Percentiles rank a stretch among this genome's conserved stretches.
Evolutionary conservation across 2,329 filamentous ascomycete species (phyloP).

Genomic region (Colletotrichum sp.): DNA sequence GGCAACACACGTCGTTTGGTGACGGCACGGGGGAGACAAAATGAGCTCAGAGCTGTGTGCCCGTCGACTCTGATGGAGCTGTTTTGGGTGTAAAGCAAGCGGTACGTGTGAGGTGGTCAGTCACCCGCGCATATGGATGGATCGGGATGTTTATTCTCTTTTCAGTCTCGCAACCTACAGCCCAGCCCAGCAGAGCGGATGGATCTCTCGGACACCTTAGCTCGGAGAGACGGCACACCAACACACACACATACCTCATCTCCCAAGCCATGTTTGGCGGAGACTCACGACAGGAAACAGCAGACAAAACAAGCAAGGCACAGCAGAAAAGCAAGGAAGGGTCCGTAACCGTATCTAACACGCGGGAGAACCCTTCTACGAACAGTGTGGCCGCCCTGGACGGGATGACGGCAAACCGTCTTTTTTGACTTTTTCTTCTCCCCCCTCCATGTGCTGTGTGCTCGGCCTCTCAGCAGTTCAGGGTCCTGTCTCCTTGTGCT

Average conservation of each 20-base stretch:
- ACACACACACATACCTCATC: neutral
- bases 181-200: neutral
- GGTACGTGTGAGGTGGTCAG: neutral
- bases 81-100: neutral
- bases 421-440: neutral
- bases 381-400: neutral
- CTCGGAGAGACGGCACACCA: conserved; percentile 16
- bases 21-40: neutral
- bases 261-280: conserved; percentile 3
- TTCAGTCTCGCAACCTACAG: neutral
- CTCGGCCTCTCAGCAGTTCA: conserved; percentile 1
- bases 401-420: neutral
- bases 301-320: conserved; percentile 4
- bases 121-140: neutral
- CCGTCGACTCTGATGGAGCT: neutral
- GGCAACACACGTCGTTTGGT: neutral
- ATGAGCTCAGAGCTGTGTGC: neutral
- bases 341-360: neutral
- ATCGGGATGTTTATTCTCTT: conserved; percentile 1
- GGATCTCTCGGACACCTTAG: conserved; percentile 1
- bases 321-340: neutral
- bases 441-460: neutral
- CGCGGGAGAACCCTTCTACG: neutral
- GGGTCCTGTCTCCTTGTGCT: conserved; percentile 1
- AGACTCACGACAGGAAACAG: neutral